Conservation (phyloP, 2,329 filamentous ascomycete species). For the Emydomyces testavorans region DNA sequence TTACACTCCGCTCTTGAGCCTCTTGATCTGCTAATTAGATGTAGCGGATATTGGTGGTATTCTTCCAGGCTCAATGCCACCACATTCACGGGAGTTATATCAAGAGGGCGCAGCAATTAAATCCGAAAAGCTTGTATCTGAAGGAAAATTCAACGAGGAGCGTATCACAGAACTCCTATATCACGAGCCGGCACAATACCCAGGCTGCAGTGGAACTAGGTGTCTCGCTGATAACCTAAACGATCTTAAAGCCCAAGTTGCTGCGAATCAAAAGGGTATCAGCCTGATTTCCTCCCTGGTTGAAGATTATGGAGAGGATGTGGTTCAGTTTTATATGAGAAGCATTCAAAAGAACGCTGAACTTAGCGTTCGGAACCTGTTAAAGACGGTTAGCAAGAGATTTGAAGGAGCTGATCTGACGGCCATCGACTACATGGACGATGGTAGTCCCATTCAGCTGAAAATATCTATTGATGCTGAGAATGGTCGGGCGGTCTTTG, state of each 20-base stretch:
- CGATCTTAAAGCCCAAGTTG: slow-evolving; percentile 70
- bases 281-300: slow-evolving; percentile 59
- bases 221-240: slow-evolving; percentile 69
- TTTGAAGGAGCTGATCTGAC: slow-evolving; percentile 55
- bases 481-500: slow-evolving; percentile 61
- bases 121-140: slow-evolving; percentile 53
- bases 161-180: slow-evolving; percentile 57
- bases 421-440: slow-evolving; percentile 70
- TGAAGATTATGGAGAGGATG: slow-evolving; percentile 59
- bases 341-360: slow-evolving; percentile 70
- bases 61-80: slow-evolving; percentile 65
- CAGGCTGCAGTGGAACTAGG: slow-evolving; percentile 62
- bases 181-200: slow-evolving; percentile 57
- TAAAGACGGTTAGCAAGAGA: slow-evolving; percentile 54
- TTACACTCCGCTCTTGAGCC: not conserved
- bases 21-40: slow-evolving; percentile 11
- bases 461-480: slow-evolving; percentile 59
- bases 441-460: slow-evolving; percentile 64
- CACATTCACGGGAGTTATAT: slow-evolving; percentile 54
- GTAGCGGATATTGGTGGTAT: slow-evolving; percentile 65
- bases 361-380: slow-evolving; percentile 54
- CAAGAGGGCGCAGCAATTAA: slow-evolving; percentile 56
- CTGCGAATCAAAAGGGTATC: slow-evolving; percentile 72
- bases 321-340: slow-evolving; percentile 68
- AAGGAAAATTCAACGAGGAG: slow-evolving; percentile 62